Conservation (phyloP, 208 protist genomes). For the Leishmania major region DNA sequence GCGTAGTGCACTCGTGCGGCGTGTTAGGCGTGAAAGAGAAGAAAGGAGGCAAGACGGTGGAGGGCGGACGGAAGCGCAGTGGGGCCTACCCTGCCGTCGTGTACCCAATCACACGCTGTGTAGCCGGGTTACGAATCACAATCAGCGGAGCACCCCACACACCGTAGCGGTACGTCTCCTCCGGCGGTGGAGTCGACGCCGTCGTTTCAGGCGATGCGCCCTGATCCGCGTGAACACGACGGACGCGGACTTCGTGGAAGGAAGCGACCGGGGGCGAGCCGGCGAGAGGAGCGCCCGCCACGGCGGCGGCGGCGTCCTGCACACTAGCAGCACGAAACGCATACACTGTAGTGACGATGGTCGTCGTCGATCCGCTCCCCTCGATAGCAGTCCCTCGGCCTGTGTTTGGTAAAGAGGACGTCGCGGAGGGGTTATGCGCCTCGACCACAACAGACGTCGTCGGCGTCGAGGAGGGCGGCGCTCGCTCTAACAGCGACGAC, state of each 20-base stretch:
- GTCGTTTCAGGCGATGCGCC: neutral
- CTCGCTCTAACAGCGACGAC: constrained; percentile 23
- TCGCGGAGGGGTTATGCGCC: neutral
- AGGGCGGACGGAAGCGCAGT: neutral
- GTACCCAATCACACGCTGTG: constrained; percentile 45
- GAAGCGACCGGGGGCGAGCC: constrained; percentile 37
- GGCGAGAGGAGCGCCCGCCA: neutral
- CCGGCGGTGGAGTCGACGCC: neutral
- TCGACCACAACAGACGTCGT: neutral
- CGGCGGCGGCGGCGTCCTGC: constrained; percentile 10
- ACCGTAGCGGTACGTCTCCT: constrained; percentile 17
- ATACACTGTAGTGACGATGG: neutral
- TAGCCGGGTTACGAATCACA: constrained; percentile 39
- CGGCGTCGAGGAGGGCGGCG: neutral
- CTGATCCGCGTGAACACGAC: neutral
- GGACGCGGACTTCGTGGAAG: constrained; percentile 20
- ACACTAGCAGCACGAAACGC: constrained; percentile 5
- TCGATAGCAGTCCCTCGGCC: neutral
- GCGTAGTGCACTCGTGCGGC: neutral
- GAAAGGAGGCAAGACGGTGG: neutral
- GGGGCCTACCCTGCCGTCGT: neutral
- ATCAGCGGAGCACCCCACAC: constrained; percentile 35
- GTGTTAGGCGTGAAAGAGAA: neutral
- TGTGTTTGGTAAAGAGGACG: neutral
- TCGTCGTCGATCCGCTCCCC: neutral